A percentile compares a stretch with the other conserved stretches of the same genome.
Conservation (phyloP, 2,329 filamentous ascomycete genomes). For the Triangularia verruculosa region DNA sequence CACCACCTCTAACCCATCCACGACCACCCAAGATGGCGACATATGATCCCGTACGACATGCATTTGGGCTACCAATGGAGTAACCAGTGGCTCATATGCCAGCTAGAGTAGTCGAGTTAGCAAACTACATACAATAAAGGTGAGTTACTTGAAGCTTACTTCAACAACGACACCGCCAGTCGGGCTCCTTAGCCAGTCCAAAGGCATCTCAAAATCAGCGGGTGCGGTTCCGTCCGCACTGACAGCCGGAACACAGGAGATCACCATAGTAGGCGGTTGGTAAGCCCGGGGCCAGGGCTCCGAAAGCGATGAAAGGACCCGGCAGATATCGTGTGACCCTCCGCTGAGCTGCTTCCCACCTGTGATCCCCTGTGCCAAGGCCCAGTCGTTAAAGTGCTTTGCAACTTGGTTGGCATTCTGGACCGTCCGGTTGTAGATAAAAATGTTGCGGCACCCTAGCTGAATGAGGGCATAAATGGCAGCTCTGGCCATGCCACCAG, state of each 20-base stretch:
- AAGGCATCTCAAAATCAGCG: conserved; percentile 67
- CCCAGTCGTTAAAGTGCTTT: conserved; percentile 61
- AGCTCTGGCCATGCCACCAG: conserved; percentile 70
- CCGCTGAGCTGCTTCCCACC: conserved; percentile 30
- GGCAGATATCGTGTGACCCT: conserved; percentile 38
- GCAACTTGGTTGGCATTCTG: conserved; percentile 61
- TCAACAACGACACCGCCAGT: conserved; percentile 74
- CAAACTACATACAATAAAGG: neutral
- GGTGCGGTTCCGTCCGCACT: conserved; percentile 57
- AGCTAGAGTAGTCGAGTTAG: conserved; percentile 36
- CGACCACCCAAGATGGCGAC: conserved; percentile 63
- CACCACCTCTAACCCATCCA: conserved; percentile 70
- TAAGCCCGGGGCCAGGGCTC: conserved; percentile 62
- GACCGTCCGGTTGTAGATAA: conserved; percentile 66
- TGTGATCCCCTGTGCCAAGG: conserved; percentile 25
- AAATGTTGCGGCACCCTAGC: conserved; percentile 69
- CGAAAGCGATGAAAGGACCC: conserved; percentile 55
- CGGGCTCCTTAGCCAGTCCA: conserved; percentile 65
- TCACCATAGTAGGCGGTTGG: conserved; percentile 65
- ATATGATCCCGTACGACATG: conserved; percentile 45
- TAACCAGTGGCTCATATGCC: conserved; percentile 68
- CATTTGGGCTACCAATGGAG: conserved; percentile 66
- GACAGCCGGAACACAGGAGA: conserved; percentile 69
- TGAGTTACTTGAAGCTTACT: conserved; percentile 31
- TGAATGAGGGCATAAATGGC: conserved; percentile 72